phyloP scores from a whole-genome alignment of 176 grass and related monocot genomes.

The Aegilops longissima region DNA sequence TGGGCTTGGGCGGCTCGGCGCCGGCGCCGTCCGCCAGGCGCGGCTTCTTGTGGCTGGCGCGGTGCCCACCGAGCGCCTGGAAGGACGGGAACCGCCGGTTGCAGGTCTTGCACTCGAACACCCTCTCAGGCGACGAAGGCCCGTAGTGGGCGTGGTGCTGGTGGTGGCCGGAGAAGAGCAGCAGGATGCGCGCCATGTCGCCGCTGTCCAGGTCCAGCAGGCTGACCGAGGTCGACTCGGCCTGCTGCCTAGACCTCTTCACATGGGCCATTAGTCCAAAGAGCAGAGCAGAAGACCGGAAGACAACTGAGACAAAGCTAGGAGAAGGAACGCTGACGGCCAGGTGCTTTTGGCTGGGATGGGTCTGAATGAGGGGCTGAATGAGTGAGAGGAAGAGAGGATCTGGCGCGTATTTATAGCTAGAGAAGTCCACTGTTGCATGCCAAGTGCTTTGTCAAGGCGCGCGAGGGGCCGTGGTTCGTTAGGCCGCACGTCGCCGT shows the following conservation, averaged over 20 bases:
- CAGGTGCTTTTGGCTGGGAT: not conserved
- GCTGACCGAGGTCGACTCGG: conserved; percentile 31
- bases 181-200: conserved; percentile 60
- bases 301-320: not conserved
- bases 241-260: conserved; percentile 52
- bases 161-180: conserved; percentile 58
- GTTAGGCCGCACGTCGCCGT: not conserved
- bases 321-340: not conserved
- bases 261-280: conserved; percentile 41
- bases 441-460: not conserved
- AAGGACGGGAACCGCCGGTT: conserved; percentile 79
- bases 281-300: not conserved
- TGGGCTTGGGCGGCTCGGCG: conserved; percentile 48
- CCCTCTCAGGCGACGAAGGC: conserved; percentile 31
- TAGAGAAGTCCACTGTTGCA: not conserved
- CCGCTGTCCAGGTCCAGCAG: conserved; percentile 50
- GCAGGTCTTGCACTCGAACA: conserved; percentile 98
- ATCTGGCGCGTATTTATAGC: conserved; percentile 23
- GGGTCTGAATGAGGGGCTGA: not conserved
- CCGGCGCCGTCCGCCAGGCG: conserved; percentile 27
- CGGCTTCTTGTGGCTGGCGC: conserved; percentile 93
- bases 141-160: not conserved
- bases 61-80: conserved; percentile 94
- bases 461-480: not conserved
- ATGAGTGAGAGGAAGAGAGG: not conserved